Conservation (phyloP, 208 protist genomes). For the Lotmaria passim region DNA sequence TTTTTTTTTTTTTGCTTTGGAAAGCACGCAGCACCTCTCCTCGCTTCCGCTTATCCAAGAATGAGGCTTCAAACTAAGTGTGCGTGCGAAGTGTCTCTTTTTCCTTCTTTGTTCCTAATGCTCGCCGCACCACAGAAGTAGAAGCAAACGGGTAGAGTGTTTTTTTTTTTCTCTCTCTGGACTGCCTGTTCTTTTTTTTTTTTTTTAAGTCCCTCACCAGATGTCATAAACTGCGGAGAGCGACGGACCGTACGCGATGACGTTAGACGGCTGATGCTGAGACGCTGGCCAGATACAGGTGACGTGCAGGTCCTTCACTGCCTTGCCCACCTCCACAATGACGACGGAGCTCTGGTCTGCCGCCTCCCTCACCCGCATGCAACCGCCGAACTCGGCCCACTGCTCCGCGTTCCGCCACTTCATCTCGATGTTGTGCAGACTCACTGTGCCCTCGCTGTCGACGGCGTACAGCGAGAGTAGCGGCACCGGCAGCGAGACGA, state of each 20-base stretch:
- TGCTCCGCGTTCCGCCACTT: slow-evolving; percentile 50
- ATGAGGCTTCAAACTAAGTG: no score
- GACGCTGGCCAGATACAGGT: slow-evolving; percentile 24
- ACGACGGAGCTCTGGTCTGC: slow-evolving; percentile 60
- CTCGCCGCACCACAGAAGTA: no score
- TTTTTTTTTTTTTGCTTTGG: no score
- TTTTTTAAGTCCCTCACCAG: slow-evolving; percentile 2
- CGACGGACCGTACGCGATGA: slow-evolving; percentile 66
- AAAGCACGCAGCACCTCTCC: no score
- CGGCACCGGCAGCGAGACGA: slow-evolving; percentile 44
- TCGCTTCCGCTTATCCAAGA: no score
- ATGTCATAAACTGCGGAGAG: slow-evolving; percentile 60
- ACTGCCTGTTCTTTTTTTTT: no score
- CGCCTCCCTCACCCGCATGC: slow-evolving; percentile 35
- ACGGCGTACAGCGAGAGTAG: slow-evolving; percentile 67
- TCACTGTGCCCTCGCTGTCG: slow-evolving; percentile 61
- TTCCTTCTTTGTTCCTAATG: background rate
- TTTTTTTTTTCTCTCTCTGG: no score
- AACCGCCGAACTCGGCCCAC: slow-evolving; percentile 38
- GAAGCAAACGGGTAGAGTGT: no score
- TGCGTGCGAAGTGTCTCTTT: no score
- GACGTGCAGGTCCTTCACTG: slow-evolving; percentile 59
- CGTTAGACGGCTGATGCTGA: slow-evolving; percentile 24
- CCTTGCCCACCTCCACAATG: slow-evolving; percentile 53
- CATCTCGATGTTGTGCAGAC: slow-evolving; percentile 81